Conservation (phyloP, 2,329 filamentous ascomycete genomes). For the Aspergillus bombycis region DNA sequence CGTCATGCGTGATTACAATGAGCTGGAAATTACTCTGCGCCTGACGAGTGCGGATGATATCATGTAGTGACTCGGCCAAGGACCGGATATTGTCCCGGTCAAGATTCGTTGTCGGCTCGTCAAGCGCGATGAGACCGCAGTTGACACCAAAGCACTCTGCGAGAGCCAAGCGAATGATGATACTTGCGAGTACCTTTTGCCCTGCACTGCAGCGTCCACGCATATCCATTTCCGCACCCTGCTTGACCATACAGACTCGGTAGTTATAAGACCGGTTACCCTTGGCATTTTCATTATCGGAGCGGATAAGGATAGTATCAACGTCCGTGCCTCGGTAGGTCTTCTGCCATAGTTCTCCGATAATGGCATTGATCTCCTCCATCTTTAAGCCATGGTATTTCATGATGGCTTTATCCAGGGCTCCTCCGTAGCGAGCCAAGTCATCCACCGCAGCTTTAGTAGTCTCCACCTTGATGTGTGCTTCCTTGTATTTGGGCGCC, state of each 20-base stretch:
- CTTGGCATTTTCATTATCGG: slow-evolving; percentile 76
- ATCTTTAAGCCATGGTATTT: slow-evolving; percentile 95
- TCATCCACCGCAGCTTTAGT: slow-evolving; percentile 94
- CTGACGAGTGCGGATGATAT: slow-evolving; percentile 81
- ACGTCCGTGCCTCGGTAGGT: slow-evolving; percentile 98
- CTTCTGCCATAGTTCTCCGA: slow-evolving; percentile 93
- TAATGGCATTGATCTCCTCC: slow-evolving; percentile 95
- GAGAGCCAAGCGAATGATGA: slow-evolving; percentile 94
- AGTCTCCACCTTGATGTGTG: slow-evolving; percentile 85
- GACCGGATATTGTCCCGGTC: slow-evolving; percentile 93
- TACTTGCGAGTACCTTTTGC: slow-evolving; percentile 93
- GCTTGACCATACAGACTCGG: slow-evolving; percentile 96
- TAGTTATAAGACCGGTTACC: slow-evolving; percentile 92
- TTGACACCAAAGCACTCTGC: slow-evolving; percentile 96
- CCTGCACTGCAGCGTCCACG: slow-evolving; percentile 94
- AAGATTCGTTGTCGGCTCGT: slow-evolving; percentile 96
- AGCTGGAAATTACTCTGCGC: slow-evolving; percentile 95
- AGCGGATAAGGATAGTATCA: slow-evolving; percentile 92
- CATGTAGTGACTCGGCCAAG: slow-evolving; percentile 79
- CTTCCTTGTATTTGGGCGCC: slow-evolving; percentile 76
- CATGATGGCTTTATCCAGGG: slow-evolving; percentile 96
- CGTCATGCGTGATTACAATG: slow-evolving; percentile 98
- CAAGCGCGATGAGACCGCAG: slow-evolving; percentile 93
- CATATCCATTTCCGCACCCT: slow-evolving; percentile 99
- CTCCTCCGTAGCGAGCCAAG: slow-evolving; percentile 76